A percentile compares a stretch with the other conserved stretches of the same genome.
These are phyloP conservation scores for Digitaria exilis DNA, from an alignment of 202 grass and related monocot genomes.

Conservation along the genomic window DNA sequence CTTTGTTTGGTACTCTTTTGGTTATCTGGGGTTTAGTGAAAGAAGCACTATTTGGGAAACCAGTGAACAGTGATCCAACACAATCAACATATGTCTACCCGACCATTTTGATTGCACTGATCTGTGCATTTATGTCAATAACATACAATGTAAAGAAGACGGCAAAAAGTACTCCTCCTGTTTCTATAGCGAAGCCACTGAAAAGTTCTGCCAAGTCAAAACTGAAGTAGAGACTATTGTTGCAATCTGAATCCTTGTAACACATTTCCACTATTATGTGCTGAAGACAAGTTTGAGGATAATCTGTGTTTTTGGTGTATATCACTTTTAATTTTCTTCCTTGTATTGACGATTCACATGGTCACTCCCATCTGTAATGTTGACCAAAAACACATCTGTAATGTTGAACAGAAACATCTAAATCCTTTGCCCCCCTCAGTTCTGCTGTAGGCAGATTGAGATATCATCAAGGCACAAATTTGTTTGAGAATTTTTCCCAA, in stretches of 20 bases:
- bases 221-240: slow-evolving; percentile 77
- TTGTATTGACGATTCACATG: slow-evolving; percentile 6
- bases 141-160: slow-evolving; percentile 79
- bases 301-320: slow-evolving; percentile 38
- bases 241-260: slow-evolving; percentile 20
- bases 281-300: slow-evolving; percentile 30
- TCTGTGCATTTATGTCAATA: slow-evolving; percentile 81
- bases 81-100: slow-evolving; percentile 85
- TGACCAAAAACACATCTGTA: slow-evolving; percentile 23
- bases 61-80: slow-evolving; percentile 52
- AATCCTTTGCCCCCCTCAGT: background rate
- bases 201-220: slow-evolving; percentile 96
- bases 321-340: slow-evolving; percentile 32
- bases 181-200: slow-evolving; percentile 75
- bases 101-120: slow-evolving; percentile 71
- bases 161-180: slow-evolving; percentile 52
- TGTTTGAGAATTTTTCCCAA: too few relatives aligned
- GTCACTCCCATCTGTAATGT: slow-evolving; percentile 1
- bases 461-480: slow-evolving; percentile 3
- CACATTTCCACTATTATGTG: slow-evolving; percentile 34
- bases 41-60: slow-evolving; percentile 77
- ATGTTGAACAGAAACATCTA: slow-evolving; percentile 25
- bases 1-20: slow-evolving; percentile 87
- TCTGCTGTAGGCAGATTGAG: slow-evolving; percentile 14
- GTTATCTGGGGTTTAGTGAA: slow-evolving; percentile 95